Conservation (phyloP, 805 yeast genomes). For the Starmerella powellii region DNA sequence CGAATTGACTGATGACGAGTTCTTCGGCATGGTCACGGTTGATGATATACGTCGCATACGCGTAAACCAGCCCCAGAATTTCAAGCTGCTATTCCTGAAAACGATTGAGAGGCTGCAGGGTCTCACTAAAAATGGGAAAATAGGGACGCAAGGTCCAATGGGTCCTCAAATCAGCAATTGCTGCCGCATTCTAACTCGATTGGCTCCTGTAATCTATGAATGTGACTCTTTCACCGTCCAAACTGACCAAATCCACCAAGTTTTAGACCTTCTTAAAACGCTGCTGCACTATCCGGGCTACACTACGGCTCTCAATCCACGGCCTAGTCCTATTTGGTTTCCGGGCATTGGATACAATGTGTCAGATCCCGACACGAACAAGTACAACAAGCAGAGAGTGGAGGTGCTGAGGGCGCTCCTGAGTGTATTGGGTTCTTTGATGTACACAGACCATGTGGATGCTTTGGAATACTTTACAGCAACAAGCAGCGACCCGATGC, state of each 20-base stretch:
- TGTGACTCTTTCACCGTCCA: background rate
- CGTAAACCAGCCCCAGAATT: constrained; percentile 45
- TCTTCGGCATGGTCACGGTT: constrained; percentile 42
- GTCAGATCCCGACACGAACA: constrained; percentile 28
- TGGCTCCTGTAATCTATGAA: constrained; percentile 62
- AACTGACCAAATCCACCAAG: constrained; percentile 12
- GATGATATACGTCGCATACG: constrained; percentile 49
- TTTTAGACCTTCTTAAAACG: constrained; percentile 33
- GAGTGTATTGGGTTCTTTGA: constrained; percentile 46
- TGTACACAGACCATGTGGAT: constrained; percentile 36
- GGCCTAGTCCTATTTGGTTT: constrained; percentile 49
- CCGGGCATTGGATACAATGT: constrained; percentile 53
- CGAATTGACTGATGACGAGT: constrained; percentile 34
- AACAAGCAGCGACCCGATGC: constrained; percentile 40
- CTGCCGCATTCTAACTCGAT: constrained; percentile 48
- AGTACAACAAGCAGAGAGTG: constrained; percentile 46
- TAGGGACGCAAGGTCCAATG: constrained; percentile 21
- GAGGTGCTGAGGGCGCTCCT: constrained; percentile 55
- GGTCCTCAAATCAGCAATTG: constrained; percentile 43
- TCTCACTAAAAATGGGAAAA: constrained; percentile 24
- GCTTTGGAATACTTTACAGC: constrained; percentile 54
- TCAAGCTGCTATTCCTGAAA: constrained; percentile 40
- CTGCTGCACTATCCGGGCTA: constrained; percentile 49
- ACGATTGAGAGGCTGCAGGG: constrained; percentile 30
- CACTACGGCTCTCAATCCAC: constrained; percentile 33